Evolutionary conservation across 192 early-diverging fungal species (phyloP), one percentile per base, ranked within the genome.

Genomic region (Backusella australiensis): DNA sequence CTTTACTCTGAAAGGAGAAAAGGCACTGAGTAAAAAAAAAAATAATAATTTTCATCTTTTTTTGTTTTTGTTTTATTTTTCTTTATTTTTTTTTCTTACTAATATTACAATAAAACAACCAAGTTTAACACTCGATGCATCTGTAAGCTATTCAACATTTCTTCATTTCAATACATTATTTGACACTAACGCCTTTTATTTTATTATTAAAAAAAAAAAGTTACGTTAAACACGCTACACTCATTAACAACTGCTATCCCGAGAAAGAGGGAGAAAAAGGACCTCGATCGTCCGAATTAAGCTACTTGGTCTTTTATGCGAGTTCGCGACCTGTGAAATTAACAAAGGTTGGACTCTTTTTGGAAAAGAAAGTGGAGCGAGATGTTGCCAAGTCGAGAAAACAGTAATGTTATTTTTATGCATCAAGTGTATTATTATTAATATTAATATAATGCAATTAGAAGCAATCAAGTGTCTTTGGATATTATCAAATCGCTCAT

Each of bases 251-350:
- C 67, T 94, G 93, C 77, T 94, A 91, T 76, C 92, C 88, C 44
- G 81, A 84, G 3, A 83, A 81, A 41, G 85, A 91, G 1, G 91
- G 88, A 3, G 92, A 93, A 73, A 87, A 86, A 19, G 89, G 89
- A 38, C 95, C 96, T 68, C 93, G 91, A 76, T 86, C 91, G 63
- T 90, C 88, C 69, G 91, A 94, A 77, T 90, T 98, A 6, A 96
- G 95, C 23, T 92, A 94, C 70, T 85, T 98, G 49, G 85, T 94
- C 8, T 97, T 93, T 85, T 98, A 98, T 78, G 93, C 94, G 32
- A 90, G 89, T 49, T 89, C 92, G 67, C 93, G 94, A 76, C 96
- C 96, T 2, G 92, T 93, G 12, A 98, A 98, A 81, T 88, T 97
- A 53, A 89, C 93, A 71, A 98, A 98, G 80, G 94, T 97, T 67